These are phyloP conservation scores for Wilcoxina mikolae DNA, from an alignment of 495 filamentous ascomycete species.

Conservation along the genomic window DNA sequence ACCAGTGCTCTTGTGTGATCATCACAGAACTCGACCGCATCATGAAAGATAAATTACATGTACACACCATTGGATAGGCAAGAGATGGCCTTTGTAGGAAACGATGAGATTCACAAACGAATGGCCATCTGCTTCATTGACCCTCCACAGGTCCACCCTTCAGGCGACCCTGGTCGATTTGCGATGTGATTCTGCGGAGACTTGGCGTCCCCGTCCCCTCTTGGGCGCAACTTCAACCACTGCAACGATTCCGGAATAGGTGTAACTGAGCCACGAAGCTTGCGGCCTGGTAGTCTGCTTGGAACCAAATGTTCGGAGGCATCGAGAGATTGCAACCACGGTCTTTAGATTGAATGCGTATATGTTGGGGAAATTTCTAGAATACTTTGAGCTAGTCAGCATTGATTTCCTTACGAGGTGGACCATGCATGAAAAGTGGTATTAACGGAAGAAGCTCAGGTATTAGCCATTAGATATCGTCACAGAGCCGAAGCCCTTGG, in stretches of 20 bases:
- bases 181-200: too few species aligned
- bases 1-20: constrained; percentile 98
- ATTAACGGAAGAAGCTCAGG: not conserved
- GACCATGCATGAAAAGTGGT: not conserved
- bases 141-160: too few species aligned
- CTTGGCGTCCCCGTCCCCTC: too few species aligned
- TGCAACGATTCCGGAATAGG: too few species aligned
- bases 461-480: constrained; percentile 75
- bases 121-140: too few species aligned
- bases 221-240: too few species aligned
- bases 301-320: too few species aligned
- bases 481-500: constrained; percentile 64
- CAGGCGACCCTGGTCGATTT: too few species aligned
- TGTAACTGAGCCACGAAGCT: too few species aligned
- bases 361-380: not conserved
- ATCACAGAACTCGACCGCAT: constrained; percentile 31
- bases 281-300: too few species aligned
- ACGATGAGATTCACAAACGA: too few species aligned
- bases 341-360: not conserved
- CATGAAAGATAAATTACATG: not conserved
- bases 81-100: not conserved
- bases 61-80: not conserved
- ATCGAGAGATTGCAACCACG: too few species aligned
- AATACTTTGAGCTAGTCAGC: constrained; percentile 10
- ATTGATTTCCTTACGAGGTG: not conserved